Conservation (phyloP, 1,284 basidiomycete genomes). For the Tylopilus sp. region DNA sequence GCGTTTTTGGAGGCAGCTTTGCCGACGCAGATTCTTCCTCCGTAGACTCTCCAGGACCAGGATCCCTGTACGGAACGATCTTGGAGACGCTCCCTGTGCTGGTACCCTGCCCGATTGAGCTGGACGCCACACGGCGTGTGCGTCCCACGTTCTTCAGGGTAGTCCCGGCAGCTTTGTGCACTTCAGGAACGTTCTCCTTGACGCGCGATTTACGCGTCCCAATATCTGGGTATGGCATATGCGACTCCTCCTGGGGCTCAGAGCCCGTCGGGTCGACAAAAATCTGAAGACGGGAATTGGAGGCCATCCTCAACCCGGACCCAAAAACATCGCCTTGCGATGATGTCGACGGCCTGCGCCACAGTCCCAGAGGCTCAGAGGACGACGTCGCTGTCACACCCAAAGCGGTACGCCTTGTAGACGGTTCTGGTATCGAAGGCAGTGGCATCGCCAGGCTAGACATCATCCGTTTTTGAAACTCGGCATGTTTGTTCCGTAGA, state of each 20-base stretch:
- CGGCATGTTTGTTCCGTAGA: slow-evolving; percentile 68
- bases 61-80: slow-evolving; percentile 57
- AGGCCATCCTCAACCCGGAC: slow-evolving; percentile 25
- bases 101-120: slow-evolving; percentile 32
- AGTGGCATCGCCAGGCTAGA: slow-evolving; percentile 38
- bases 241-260: slow-evolving; percentile 42
- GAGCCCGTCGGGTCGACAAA: slow-evolving; percentile 66
- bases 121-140: slow-evolving; percentile 48
- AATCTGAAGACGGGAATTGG: slow-evolving; percentile 60
- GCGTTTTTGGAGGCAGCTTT: slow-evolving; percentile 31
- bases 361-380: slow-evolving; percentile 20
- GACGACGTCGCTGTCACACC: slow-evolving; percentile 33
- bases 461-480: slow-evolving; percentile 84
- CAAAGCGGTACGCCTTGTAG: slow-evolving; percentile 36
- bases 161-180: slow-evolving; percentile 61
- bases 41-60: slow-evolving; percentile 28
- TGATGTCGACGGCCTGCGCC: slow-evolving; percentile 28
- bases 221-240: slow-evolving; percentile 60
- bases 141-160: slow-evolving; percentile 59
- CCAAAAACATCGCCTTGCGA: slow-evolving; percentile 25
- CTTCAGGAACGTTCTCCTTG: slow-evolving; percentile 70
- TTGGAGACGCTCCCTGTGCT: slow-evolving; percentile 33
- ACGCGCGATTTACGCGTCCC: slow-evolving; percentile 70
- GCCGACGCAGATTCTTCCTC: slow-evolving; percentile 20
- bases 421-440: slow-evolving; percentile 30